Evolutionary conservation across 2,329 filamentous ascomycete species (phyloP), one percentile per base, ranked within the genome.

Genomic region (Pseudophaeomoniella oleicola): DNA sequence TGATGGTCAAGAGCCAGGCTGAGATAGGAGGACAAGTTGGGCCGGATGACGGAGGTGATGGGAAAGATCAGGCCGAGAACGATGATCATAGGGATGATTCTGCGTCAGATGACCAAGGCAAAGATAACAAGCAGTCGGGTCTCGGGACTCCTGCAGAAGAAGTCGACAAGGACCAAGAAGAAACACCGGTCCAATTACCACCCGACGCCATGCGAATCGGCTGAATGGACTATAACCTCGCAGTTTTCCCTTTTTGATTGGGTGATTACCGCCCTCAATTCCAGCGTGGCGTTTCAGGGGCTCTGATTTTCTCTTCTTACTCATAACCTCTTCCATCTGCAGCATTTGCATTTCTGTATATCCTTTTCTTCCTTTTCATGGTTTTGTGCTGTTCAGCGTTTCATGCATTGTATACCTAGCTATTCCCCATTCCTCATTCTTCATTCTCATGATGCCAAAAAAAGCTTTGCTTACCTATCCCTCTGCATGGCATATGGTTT

Each of bases 31-130:
- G 13, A 16, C 13, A 13, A 18, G 33, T 17, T 17, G 19, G 31
- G 19, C 29, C 12, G 16, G 22, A 14, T 16, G 27, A 34, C 3
- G 29, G 16, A 16, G 29, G 34, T 3, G 35, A 41, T 35, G 14
- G 36, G 16, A 38, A 36, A 22, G 37, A 30, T 27, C 35, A 41
- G 16, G 36, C 36, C 11, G 39, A 34, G 14, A 37, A 34, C 16
- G 36, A 37, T 14, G 31, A 38, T 19, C 12, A 27, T 11, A 17
- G 32, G 4, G 15, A 22, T 18, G 3, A 9, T 4, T n/a, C n/a
- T n/a, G n/a, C n/a, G n/a, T n/a, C n/a, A n/a, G 14, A 13, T 36
- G 31, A 37, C 14, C 38, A 35, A 19, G 29, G 34, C 16, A 32
- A 39, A 15, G n/a, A 30, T 11, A n/a, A 30, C 22, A 36, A 36